Evolutionary conservation across 441 rosid genomes (phyloP).

Genomic region (Erysimum pusillum): DNA sequence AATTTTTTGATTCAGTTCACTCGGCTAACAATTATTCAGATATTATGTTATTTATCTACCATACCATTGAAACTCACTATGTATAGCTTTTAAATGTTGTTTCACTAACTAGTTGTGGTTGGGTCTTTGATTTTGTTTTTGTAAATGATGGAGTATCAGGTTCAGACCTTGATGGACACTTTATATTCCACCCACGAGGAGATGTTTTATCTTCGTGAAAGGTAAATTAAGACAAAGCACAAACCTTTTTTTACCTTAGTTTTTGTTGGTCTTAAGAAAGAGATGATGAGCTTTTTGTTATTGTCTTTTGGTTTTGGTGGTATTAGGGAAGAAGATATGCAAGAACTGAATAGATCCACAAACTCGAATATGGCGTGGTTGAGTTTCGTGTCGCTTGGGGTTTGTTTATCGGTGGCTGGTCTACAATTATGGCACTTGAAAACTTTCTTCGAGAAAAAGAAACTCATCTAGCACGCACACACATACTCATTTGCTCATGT

Average conservation of each 20-base stretch:
- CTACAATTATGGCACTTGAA: slow-evolving; percentile 77
- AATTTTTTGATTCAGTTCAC: no score
- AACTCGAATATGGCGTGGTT: slow-evolving; percentile 71
- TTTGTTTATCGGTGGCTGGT: slow-evolving; percentile 72
- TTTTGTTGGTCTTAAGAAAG: not conserved
- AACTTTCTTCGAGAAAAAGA: slow-evolving; percentile 76
- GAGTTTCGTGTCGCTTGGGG: slow-evolving; percentile 59
- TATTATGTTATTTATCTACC: no score
- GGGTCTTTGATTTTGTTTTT: slow-evolving; percentile 17
- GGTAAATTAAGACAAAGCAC: slow-evolving; percentile 34
- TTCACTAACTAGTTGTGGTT: slow-evolving; percentile 19
- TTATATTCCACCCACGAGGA: slow-evolving; percentile 31
- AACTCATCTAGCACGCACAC: slow-evolving; percentile 54
- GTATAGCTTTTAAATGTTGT: no score
- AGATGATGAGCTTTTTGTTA: not conserved
- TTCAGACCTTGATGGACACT: slow-evolving; percentile 35
- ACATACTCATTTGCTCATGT: not conserved
- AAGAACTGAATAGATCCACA: slow-evolving; percentile 61
- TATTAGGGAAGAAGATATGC: slow-evolving; percentile 75
- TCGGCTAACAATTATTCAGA: no score
- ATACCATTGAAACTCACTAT: no score
- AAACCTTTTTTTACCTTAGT: not conserved
- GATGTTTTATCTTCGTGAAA: slow-evolving; percentile 42
- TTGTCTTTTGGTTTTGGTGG: slow-evolving; percentile 15
- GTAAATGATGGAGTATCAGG: slow-evolving; percentile 41